Percentiles rank a stretch among this genome's conserved stretches.
phyloP scores from a whole-genome alignment of 1,139 yeast genomes.

The Hansenula sp. region DNA sequence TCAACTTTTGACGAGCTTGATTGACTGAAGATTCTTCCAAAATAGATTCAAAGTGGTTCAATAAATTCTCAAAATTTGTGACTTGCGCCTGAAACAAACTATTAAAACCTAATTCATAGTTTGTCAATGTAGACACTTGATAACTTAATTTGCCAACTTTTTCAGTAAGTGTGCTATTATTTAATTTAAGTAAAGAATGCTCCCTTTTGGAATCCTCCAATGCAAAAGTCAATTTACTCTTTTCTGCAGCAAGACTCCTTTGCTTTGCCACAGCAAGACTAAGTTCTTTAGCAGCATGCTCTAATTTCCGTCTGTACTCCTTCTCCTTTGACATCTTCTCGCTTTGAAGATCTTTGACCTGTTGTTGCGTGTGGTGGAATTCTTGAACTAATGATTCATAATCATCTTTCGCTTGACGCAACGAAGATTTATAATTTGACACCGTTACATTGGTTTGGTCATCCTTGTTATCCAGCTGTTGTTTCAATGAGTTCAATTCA shows the following conservation, averaged over 20 bases:
- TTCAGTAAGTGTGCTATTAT: conserved; percentile 32
- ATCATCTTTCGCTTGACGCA: conserved; percentile 21
- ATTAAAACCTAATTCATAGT: conserved; percentile 35
- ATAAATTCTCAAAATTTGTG: conserved; percentile 37
- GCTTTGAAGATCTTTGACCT: conserved; percentile 22
- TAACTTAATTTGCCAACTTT: conserved; percentile 25
- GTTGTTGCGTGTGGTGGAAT: conserved; percentile 28
- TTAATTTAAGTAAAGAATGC: conserved; percentile 32
- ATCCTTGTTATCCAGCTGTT: conserved; percentile 13
- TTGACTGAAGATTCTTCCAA: conserved; percentile 55
- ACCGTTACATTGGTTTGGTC: conserved; percentile 24
- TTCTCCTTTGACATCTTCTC: conserved; percentile 19
- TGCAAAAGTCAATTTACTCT: conserved; percentile 39
- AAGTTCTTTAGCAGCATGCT: conserved; percentile 36
- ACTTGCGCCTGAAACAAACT: conserved; percentile 37
- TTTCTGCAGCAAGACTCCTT: conserved; percentile 45
- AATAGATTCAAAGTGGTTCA: conserved; percentile 48
- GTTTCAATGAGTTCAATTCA: conserved; percentile 13
- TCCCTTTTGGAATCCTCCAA: conserved; percentile 38
- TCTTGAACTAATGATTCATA: conserved; percentile 31
- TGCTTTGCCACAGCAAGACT: conserved; percentile 45
- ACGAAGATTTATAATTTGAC: conserved; percentile 32
- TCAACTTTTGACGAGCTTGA: conserved; percentile 52
- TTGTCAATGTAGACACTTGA: conserved; percentile 21
- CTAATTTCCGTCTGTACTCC: conserved; percentile 25